Evolutionary conservation across 176 grass and related monocot genomes (phyloP).

Genomic region (Aegilops sharonensis): DNA sequence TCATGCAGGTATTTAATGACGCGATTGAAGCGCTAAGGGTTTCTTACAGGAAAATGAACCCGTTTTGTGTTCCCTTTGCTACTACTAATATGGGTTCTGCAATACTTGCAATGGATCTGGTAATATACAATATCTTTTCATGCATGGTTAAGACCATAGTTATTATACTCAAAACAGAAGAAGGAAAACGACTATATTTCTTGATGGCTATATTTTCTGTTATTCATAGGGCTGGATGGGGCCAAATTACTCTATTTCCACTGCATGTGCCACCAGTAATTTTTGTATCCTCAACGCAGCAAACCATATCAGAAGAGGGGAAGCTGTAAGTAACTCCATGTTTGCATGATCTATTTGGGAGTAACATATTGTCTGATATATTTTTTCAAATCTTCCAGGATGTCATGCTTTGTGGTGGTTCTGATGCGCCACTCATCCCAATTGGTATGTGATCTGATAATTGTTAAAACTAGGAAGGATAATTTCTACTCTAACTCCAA

Average conservation of each 20-base stretch:
- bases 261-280: slow-evolving; percentile 98
- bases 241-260: slow-evolving; percentile 99
- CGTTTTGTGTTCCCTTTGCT: slow-evolving; percentile 98
- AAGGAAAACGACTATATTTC: not conserved
- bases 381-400: slow-evolving; percentile 58
- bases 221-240: slow-evolving; percentile 91
- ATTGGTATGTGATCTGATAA: slow-evolving; percentile 58
- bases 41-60: slow-evolving; percentile 99
- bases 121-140: slow-evolving; percentile 31
- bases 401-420: slow-evolving; percentile 99
- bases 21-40: slow-evolving; percentile 95
- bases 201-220: slow-evolving; percentile 27
- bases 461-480: not conserved
- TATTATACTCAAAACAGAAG: not conserved
- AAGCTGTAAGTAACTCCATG: slow-evolving; percentile 64
- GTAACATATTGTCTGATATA: slow-evolving; percentile 14
- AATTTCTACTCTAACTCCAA: slow-evolving; percentile 4
- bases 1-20: slow-evolving; percentile 89
- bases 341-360: not conserved
- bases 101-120: slow-evolving; percentile 99
- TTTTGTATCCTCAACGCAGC: slow-evolving; percentile 98
- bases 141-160: not conserved
- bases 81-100: slow-evolving; percentile 99
- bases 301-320: slow-evolving; percentile 96
- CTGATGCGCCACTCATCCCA: slow-evolving; percentile 92